phyloP scores from a whole-genome alignment of 2,329 filamentous ascomycete species.

The Aspergillus texensis region DNA sequence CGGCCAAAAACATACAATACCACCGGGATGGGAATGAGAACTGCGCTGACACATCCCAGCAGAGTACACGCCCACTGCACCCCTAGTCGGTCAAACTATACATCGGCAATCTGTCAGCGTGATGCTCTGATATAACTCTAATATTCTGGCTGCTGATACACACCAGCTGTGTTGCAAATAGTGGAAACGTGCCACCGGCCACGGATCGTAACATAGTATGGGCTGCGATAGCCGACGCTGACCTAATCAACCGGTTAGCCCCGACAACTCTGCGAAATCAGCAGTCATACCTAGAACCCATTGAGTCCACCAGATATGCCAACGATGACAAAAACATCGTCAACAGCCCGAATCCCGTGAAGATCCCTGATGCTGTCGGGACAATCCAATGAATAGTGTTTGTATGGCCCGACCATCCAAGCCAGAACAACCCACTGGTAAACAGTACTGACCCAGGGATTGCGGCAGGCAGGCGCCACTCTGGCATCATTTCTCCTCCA shows the following conservation, averaged over 20 bases:
- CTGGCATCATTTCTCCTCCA: slow-evolving; percentile 58
- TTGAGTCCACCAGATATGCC: slow-evolving; percentile 61
- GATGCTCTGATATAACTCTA: too few relatives aligned
- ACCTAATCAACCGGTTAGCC: slow-evolving; percentile 24
- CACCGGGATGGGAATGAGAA: slow-evolving; percentile 41
- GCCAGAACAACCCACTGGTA: slow-evolving; percentile 72
- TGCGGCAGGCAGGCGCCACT: slow-evolving; percentile 59
- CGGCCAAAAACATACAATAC: slow-evolving; percentile 31
- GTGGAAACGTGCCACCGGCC: slow-evolving; percentile 37
- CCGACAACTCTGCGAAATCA: too few relatives aligned
- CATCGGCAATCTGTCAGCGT: too few relatives aligned
- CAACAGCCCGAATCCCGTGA: slow-evolving; percentile 61
- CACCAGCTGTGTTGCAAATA: slow-evolving; percentile 39
- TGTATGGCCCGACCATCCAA: slow-evolving; percentile 69
- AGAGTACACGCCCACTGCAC: slow-evolving; percentile 43
- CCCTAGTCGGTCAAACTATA: slow-evolving; percentile 32
- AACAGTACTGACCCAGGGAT: slow-evolving; percentile 56
- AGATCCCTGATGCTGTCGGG: slow-evolving; percentile 50
- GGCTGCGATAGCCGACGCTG: slow-evolving; percentile 57
- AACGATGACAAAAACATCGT: slow-evolving; percentile 60
- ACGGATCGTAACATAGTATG: slow-evolving; percentile 53
- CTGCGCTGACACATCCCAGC: slow-evolving; percentile 35
- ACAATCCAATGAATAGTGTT: slow-evolving; percentile 44
- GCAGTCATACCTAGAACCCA: background rate
- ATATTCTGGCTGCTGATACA: too few relatives aligned